Base-by-base conservation (phyloP, 2,329 filamentous ascomycete genomes). In the Xylariomycetidae sp. region DNA sequence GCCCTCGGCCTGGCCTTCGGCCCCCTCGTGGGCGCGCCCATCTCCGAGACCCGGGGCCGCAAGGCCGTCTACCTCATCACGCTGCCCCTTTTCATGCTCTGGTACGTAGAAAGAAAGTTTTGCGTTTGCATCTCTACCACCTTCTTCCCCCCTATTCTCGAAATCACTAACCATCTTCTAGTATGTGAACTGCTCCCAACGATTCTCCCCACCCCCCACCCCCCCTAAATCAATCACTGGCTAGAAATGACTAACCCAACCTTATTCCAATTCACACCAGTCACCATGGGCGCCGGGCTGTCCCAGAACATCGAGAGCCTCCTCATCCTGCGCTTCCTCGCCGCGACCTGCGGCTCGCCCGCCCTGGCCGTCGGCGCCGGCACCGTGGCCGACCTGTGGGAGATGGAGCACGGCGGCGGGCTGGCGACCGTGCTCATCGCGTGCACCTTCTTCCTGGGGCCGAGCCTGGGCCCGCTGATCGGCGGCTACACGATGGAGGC, bases 1-100 rank as follows among this genome's bases (percentile, higher is more conserved):
- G 69, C 76, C 11, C 55, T 80, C 10, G 77, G 76, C 1, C 63
- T 82, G 2, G 73, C 61, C 4, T 59, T 79, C 16, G 78, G 77
- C 0, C 78, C 79, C 8, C 57, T 80, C 31, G 42, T 78, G n/a
- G 70, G 70, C 11, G 74, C 75, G 0, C 77, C 76, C 0, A 46
- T 80, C 1, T 76, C 69, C 35, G 78, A 82, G 47, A 69, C 63
- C 0, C 55, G 71, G 20, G 78, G 78, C 4, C 62, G 78, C 2
- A 61, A 66, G 14, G 58, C 67, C 3, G 64, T 79, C 16, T 80
- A 77, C 50, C 35, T 67, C 1, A 44, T 59, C 3, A 62, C 61
- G 1, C 50, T 69, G 3, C 67, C 70, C 0, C 47, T 75, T 0
- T 72, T 69, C 9, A 62, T 66, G 5, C 46, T 77, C n/a, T n/a